Evolutionary conservation across 2,329 filamentous ascomycete species (phyloP).

Genomic region (Penicillium oxalicum): DNA sequence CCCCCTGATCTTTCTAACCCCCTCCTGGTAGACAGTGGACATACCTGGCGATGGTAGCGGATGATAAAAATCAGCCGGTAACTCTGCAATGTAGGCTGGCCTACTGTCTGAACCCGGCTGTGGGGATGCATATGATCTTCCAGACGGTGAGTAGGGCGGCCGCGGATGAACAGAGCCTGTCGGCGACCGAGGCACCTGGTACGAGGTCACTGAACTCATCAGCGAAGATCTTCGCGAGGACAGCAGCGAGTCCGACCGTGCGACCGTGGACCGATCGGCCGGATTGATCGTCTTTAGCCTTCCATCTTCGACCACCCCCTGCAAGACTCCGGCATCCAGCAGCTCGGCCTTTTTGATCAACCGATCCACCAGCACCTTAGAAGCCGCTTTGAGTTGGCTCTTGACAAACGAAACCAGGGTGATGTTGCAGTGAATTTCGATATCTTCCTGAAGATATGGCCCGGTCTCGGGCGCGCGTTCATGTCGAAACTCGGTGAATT

Average conservation of each 20-base stretch:
- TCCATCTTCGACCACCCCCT: constrained; percentile 16
- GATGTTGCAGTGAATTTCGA: constrained; percentile 74
- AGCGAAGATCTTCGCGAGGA: neutral
- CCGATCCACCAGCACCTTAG: constrained; percentile 63
- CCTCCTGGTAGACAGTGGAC: neutral
- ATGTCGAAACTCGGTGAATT: constrained; percentile 50
- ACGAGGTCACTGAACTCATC: neutral
- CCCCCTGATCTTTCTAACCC: too few species aligned
- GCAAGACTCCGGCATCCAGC: constrained; percentile 22
- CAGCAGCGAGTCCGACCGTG: neutral
- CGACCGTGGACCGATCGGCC: constrained; percentile 9
- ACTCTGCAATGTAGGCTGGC: constrained; percentile 6
- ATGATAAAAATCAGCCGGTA: constrained; percentile 11
- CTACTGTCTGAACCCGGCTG: neutral
- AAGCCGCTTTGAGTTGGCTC: constrained; percentile 72
- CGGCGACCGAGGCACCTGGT: constrained; percentile 3
- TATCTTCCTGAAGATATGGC: constrained; percentile 77
- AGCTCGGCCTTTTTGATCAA: constrained; percentile 50
- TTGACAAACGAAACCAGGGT: constrained; percentile 72
- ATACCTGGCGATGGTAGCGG: neutral
- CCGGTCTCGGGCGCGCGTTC: constrained; percentile 60
- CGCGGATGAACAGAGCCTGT: constrained; percentile 1
- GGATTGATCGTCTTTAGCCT: constrained; percentile 18
- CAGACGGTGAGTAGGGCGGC: neutral
- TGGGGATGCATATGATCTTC: neutral